Evolutionary conservation across 2,329 filamentous ascomycete genomes (phyloP).

Genomic region (Xylaria arbuscula): DNA sequence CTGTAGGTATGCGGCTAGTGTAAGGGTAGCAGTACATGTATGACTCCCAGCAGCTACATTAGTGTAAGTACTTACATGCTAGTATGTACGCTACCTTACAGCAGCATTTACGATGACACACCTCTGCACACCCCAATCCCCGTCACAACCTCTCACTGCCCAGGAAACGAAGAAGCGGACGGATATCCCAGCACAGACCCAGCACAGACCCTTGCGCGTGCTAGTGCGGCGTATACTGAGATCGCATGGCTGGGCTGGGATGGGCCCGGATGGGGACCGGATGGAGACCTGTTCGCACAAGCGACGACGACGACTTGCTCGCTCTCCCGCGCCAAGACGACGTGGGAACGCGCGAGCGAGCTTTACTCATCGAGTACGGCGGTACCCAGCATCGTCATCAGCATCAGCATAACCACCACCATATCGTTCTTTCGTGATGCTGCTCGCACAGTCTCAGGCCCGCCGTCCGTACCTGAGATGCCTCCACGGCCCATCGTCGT

Average conservation of each 20-base stretch:
- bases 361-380: conserved; percentile 16
- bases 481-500: neutral
- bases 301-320: conserved; percentile 4
- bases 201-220: conserved; percentile 24
- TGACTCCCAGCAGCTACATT: neutral
- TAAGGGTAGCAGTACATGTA: neutral
- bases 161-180: conserved; percentile 43
- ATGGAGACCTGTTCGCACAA: conserved; percentile 15
- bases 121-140: conserved; percentile 43
- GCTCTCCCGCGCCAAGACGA: neutral
- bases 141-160: conserved; percentile 45
- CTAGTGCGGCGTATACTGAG: conserved; percentile 33
- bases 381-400: neutral
- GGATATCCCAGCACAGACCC: conserved; percentile 18
- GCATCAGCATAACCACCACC: neutral
- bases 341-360: neutral
- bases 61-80: too few species aligned
- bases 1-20: neutral
- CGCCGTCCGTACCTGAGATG: neutral
- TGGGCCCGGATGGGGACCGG: too few species aligned
- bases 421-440: neutral
- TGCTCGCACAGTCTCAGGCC: neutral
- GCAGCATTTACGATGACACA: conserved; percentile 23
- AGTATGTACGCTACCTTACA: neutral
- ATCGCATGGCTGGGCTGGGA: conserved; percentile 22